Conservation (phyloP, 805 yeast genomes). For the Ogataea salicorniae region DNA sequence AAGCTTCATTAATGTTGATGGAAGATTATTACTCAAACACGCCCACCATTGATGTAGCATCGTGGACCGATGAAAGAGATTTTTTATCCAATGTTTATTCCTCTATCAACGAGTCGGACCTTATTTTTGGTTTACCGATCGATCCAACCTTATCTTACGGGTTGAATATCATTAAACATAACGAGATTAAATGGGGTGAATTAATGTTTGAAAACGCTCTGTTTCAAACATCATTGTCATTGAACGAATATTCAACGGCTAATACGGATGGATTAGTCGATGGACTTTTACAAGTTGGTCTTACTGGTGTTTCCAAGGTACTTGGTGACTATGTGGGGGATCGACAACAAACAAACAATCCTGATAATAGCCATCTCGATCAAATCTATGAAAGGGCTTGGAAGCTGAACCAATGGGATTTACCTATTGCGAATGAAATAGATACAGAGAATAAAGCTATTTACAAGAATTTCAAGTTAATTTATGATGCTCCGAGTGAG, state of each 20-base stretch:
- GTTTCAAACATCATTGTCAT: constrained; percentile 40
- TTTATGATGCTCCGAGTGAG: constrained; percentile 33
- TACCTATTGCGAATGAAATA: constrained; percentile 43
- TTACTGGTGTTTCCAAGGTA: constrained; percentile 50
- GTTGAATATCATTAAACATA: constrained; percentile 35
- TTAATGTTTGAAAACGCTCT: constrained; percentile 53
- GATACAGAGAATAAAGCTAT: constrained; percentile 40
- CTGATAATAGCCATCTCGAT: constrained; percentile 3
- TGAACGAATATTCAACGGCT: neutral
- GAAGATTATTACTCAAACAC: constrained; percentile 36
- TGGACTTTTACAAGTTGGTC: constrained; percentile 46
- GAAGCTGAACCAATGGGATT: constrained; percentile 75
- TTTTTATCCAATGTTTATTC: constrained; percentile 39
- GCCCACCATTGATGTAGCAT: neutral
- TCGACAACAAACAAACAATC: neutral
- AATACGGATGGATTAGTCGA: constrained; percentile 21
- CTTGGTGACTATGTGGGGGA: constrained; percentile 16
- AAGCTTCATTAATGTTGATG: constrained; percentile 42
- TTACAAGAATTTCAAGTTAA: constrained; percentile 46
- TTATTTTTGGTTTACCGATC: constrained; percentile 60
- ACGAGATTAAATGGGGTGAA: constrained; percentile 17
- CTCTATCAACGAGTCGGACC: constrained; percentile 56
- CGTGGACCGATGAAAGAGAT: constrained; percentile 14
- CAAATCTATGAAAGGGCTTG: constrained; percentile 59
- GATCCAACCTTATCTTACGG: constrained; percentile 51